A percentile compares a stretch with the other conserved stretches of the same genome.
Evolutionary conservation across 2,329 filamentous ascomycete genomes (phyloP).

Genomic region (Botryosphaeria dothidea): DNA sequence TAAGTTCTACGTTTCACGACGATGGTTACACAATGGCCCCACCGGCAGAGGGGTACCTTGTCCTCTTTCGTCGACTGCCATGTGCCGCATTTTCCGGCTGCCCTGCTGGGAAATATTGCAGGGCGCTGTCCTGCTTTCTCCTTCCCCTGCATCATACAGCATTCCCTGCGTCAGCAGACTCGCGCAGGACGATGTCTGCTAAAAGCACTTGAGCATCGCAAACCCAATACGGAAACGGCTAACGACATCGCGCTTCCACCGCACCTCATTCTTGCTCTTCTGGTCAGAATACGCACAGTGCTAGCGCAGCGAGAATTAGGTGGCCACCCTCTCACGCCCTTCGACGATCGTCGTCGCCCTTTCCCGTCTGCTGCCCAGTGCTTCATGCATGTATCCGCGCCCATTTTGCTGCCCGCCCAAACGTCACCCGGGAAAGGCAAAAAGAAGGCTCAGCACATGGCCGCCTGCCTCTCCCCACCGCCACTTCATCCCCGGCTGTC

Average conservation of each 20-base stretch:
- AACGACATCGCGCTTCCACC: neutral
- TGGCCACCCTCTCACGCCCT: no score
- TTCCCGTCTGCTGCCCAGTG: neutral
- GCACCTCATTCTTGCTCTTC: neutral
- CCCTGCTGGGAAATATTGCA: no score
- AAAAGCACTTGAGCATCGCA: conserved; percentile 3
- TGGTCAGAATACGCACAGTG: neutral
- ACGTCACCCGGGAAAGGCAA: no score
- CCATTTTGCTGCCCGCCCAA: no score
- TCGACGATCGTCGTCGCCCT: neutral
- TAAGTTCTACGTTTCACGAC: neutral
- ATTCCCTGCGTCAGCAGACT: neutral
- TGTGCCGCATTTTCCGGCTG: no score
- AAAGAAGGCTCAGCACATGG: no score
- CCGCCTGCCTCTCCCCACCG: no score
- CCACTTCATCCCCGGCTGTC: no score
- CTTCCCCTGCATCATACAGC: conserved; percentile 3
- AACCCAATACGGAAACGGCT: neutral
- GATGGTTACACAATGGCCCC: neutral
- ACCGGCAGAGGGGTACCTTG: neutral
- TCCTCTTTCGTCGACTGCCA: no score
- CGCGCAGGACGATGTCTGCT: neutral
- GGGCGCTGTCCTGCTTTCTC: no score
- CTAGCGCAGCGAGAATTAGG: no score
- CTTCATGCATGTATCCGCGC: neutral